Base-by-base conservation (phyloP, 2,329 filamentous ascomycete species). In the Xylariales sp. region DNA sequence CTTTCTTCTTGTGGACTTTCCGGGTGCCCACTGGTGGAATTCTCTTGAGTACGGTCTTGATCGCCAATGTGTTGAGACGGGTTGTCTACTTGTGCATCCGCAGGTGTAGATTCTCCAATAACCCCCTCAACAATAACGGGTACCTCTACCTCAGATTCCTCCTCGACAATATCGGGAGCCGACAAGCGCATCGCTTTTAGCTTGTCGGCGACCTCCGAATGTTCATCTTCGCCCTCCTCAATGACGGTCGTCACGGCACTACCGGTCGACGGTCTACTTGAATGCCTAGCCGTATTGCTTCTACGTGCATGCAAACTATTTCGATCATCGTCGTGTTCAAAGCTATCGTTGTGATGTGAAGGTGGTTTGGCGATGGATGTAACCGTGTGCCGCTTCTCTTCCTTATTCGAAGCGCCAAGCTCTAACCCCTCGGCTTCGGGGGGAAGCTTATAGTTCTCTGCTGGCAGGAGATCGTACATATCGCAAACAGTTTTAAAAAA, bases 401-500 rank as follows among this genome's bases (percentile, higher is more conserved):
- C 86, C 32, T 82, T 78, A 70, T 81, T 79, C 6, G 77, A 52
- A 18, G 77, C 67, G 1, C 76, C 77, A 14, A 82, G 81, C 71
- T 95, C 93, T 1, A 93, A 82, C 0, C 94, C 95, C 80, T 98
- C 95, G 3, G 96, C 95, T 80, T 98, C 95, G 2, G 92, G 89
- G 0, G 96, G 95, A 52, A 99, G 89, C 68, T 97, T 98, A 82
- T 98, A 97, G 78, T 97, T 97, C 81, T 98, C 96, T 58, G 93
- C 90, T 0, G 94, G 94, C 36, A 99, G 89, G 68, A 98, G 85
- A 73, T 91, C 91, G 80, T 97, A 97, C 74, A 91, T 86, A 78
- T 99, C 96, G 80, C 95, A 98, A 28, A 98, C 94, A 0, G 92
- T 96, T 85, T 97, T 98, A 86, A 98, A 99, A 76, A 99, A 91